Base-by-base conservation (phyloP, 1,284 basidiomycete species). In the Cryptococcus sp. region DNA sequence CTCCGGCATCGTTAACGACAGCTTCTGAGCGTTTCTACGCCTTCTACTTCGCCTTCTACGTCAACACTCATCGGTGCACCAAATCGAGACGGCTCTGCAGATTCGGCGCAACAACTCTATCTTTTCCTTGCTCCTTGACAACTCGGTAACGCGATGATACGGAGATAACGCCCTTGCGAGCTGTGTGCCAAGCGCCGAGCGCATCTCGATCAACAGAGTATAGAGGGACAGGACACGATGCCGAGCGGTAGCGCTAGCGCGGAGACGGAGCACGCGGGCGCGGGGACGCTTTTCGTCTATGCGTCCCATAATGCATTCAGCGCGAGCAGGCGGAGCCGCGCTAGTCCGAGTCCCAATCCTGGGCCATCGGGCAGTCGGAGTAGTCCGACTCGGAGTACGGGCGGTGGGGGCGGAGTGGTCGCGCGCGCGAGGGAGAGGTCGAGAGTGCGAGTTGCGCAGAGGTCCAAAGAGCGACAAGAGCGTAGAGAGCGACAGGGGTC, bases 211-310 rank as follows among this genome's bases (percentile, higher is more conserved):
- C 7, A 35, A 35, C 10, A 2, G 31, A 10, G 31, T 35, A 35
- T 35, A 8, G 31, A 35, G 41, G 19, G 41, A 16, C 41, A 45
- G 11, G 42, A n/a, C 42, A 45, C n/a, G 42, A 45, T n/a, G 22
- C n/a, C 20, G 22, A 23, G 51, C 39, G 22, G 7, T 35, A 44
- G 17, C 50, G 15, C 27, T 5, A 50, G 41, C 19, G 57, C 66
- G 48, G 72, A 74, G 38, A 62, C 61, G 1, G 62, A 62, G 17
- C 64, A 66, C 22, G 71, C 73, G 5, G 73, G 73, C 17, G 73
- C 71, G 20, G 73, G 71, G 39, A 74, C 73, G 35, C 60, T 73
- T 15, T 75, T 59, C 45, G 72, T 71, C 48, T 71, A 74, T 52
- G 66, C 57, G 17, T 25, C 38, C 38, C 45, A 45, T 20, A 45